Base-by-base conservation (phyloP, 345 rosid species). In the Populus ilicifolia region DNA sequence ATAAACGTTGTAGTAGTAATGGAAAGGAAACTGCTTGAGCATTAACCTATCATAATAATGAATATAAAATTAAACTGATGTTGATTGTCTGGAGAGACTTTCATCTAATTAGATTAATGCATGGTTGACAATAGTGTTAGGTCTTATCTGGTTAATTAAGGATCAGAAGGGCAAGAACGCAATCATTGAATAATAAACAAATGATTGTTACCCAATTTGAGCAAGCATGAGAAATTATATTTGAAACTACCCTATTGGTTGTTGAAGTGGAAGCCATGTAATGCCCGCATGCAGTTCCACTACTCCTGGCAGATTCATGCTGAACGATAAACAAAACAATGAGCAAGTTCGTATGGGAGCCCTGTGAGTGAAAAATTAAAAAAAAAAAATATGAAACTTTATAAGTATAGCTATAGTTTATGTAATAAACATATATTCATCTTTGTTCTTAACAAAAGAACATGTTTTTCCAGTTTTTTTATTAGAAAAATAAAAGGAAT, bases 141-240 rank as follows among this genome's bases (percentile, higher is more conserved):
- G 56, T 75, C 83, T 80, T 75, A 81, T 73, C 69, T 33, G 43
- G 77, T 38, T 61, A 30, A n/a, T 38, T 61, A 30, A n/a, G 20
- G 33, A 75, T 61, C 7, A 33, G 46, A 39, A 1, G 43, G 71
- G 64, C 23, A 83, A 16, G 64, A 1, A 44, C 1, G 44, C 43
- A 76, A 76, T 48, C 52, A 82, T 69, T 69, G 72, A 23, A 10
- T 39, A 67, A 54, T 75, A 70, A 44, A 21, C 10, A 35, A 75
- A 75, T 38, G 35, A 66, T 4, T 38, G 27, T 39, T 1, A 52
- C 61, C 54, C 59, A 54, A 6, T 64, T 13, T 25, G 56, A 62
- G 61, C 73, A 69, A 69, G 64, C 29, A 50, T n/a, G 38, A 72
- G 21, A 63, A 10, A 63, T 75, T 52, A 18, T 0, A 56, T 4